These are phyloP conservation scores for Penicillium hordei DNA, from an alignment of 2,329 filamentous ascomycete species.

Conservation along the genomic window DNA sequence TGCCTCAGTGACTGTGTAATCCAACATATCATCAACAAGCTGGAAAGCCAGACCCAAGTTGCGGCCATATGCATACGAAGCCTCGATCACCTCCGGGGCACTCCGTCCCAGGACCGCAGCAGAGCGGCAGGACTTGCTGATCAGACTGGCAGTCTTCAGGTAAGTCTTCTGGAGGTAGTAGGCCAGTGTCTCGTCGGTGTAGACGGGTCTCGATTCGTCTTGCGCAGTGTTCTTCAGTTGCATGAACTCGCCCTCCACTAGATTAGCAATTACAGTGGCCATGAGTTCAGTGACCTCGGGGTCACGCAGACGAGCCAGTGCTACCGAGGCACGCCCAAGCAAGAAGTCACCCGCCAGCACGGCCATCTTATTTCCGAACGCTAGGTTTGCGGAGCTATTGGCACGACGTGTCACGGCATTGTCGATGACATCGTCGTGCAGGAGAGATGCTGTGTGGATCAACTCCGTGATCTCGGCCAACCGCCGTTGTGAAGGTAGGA, in stretches of 20 bases:
- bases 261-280: slow-evolving; percentile 93
- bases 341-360: slow-evolving; percentile 97
- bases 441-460: slow-evolving; percentile 92
- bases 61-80: slow-evolving; percentile 87
- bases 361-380: slow-evolving; percentile 99
- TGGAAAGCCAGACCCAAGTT: slow-evolving; percentile 95
- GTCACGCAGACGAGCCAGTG: slow-evolving; percentile 83
- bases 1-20: slow-evolving; percentile 82
- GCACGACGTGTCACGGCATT: slow-evolving; percentile 82
- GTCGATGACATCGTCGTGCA: slow-evolving; percentile 98
- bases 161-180: slow-evolving; percentile 99
- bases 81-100: slow-evolving; percentile 76
- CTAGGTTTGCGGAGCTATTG: slow-evolving; percentile 82
- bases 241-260: slow-evolving; percentile 99
- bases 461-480: slow-evolving; percentile 96
- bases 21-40: slow-evolving; percentile 95
- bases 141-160: slow-evolving; percentile 91
- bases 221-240: slow-evolving; percentile 93
- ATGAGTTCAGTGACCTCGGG: slow-evolving; percentile 93
- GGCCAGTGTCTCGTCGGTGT: slow-evolving; percentile 82
- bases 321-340: slow-evolving; percentile 87
- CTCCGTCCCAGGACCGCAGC: slow-evolving; percentile 81
- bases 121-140: slow-evolving; percentile 92
- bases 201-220: slow-evolving; percentile 80
- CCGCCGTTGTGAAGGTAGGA: slow-evolving; percentile 88